Conservation (phyloP, 2,329 filamentous ascomycete species). For the Aspergillus pseudoglaucus region DNA sequence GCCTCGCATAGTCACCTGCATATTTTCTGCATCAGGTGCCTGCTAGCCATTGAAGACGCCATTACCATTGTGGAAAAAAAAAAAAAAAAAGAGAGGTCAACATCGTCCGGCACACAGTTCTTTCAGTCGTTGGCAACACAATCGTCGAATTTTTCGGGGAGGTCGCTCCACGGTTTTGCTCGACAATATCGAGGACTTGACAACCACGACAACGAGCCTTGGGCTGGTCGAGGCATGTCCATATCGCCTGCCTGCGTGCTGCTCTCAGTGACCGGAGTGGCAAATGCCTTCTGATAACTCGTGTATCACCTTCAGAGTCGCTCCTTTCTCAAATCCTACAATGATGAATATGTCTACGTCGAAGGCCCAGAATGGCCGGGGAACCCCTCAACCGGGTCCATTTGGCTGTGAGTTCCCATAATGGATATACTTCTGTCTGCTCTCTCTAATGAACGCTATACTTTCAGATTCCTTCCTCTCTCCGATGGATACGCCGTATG, state of each 20-base stretch:
- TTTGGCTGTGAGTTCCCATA: slow-evolving; percentile 58
- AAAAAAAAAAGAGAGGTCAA: too few species aligned
- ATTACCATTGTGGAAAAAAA: not conserved
- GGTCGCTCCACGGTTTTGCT: not conserved
- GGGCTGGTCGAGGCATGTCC: slow-evolving; percentile 23
- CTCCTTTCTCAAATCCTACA: slow-evolving; percentile 3
- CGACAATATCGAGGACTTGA: not conserved
- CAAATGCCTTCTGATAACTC: slow-evolving; percentile 2
- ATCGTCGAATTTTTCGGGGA: too few species aligned
- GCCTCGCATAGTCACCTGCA: not conserved
- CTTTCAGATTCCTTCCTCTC: slow-evolving; percentile 28
- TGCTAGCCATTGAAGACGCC: not conserved
- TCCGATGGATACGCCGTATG: slow-evolving; percentile 30
- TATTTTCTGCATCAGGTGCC: not conserved
- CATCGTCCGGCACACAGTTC: not conserved
- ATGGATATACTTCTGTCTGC: slow-evolving; percentile 1
- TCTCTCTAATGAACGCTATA: slow-evolving; percentile 3
- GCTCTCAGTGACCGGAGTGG: slow-evolving; percentile 19
- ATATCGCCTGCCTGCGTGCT: slow-evolving; percentile 13
- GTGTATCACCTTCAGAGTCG: not conserved
- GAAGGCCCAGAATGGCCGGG: slow-evolving; percentile 32
- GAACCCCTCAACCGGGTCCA: slow-evolving; percentile 51
- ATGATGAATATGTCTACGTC: slow-evolving; percentile 33
- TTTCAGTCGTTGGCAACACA: too few species aligned
- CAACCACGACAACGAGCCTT: not conserved